Conservation (phyloP, 2,329 filamentous ascomycete species). For the Fonsecaea pedrosoi region DNA sequence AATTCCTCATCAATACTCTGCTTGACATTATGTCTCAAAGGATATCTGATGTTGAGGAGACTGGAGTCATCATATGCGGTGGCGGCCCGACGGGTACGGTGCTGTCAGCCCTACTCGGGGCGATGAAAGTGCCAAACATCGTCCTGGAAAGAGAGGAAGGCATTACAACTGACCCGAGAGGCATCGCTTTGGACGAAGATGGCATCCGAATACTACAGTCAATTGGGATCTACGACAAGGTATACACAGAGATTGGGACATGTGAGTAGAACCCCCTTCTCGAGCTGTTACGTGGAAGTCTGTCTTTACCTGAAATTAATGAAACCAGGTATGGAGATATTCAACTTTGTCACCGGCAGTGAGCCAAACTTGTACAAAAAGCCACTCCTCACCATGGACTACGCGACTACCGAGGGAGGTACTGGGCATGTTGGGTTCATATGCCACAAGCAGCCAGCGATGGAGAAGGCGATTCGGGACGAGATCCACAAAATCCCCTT, state of each 20-base stretch:
- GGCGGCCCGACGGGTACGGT: conserved; percentile 44
- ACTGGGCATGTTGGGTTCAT: conserved; percentile 45
- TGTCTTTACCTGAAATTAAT: conserved; percentile 4
- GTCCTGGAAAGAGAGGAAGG: conserved; percentile 42
- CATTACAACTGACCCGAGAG: conserved; percentile 45
- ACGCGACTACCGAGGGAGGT: conserved; percentile 40
- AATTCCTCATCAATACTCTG: neutral
- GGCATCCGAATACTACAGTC: conserved; percentile 44
- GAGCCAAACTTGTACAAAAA: conserved; percentile 30
- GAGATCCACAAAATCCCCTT: conserved; percentile 21
- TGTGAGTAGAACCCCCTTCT: conserved; percentile 30
- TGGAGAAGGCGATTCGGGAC: conserved; percentile 42
- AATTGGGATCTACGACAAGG: conserved; percentile 42
- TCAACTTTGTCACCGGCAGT: conserved; percentile 36
- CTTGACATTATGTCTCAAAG: conserved; percentile 21
- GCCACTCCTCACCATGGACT: conserved; percentile 33
- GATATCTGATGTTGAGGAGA: conserved; percentile 26
- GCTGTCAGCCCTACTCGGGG: conserved; percentile 42
- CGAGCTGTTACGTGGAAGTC: neutral
- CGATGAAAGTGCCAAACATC: conserved; percentile 41
- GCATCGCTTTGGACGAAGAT: conserved; percentile 45
- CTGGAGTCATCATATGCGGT: conserved; percentile 44
- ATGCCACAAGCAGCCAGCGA: conserved; percentile 43
- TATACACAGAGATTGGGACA: conserved; percentile 43
- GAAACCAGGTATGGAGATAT: conserved; percentile 34